Evolutionary conservation across 768 basidiomycete genomes (phyloP), one percentile per base, ranked within the genome.

Genomic region (Pulveroboletus sp.): DNA sequence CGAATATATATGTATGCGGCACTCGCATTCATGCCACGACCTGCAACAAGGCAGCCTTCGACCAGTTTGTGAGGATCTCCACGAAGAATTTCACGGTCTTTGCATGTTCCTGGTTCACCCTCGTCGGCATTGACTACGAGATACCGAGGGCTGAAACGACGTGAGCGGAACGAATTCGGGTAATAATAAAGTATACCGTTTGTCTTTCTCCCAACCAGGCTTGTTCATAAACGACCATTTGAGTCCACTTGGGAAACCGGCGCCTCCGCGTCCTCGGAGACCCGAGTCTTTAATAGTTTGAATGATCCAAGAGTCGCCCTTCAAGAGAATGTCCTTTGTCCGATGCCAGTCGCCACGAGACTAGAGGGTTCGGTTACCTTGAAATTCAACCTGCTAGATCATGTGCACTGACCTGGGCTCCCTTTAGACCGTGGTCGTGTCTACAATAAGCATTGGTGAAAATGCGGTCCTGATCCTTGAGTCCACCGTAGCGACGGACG

Each of bases 171-270:
- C 23, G 32, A 32, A 21, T 11, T 17, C 0, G 9, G 45, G 13
- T 35, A 38, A 19, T 5, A 39, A 23, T 43, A 31, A 42, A 20
- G 34, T 38, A 58, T 72, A 90, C 86, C 91, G 76, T 57, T 82
- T 83, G 63, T 97, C 95, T 65, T 90, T 87, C 74, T 98, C 84
- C 95, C 95, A 97, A 23, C 85, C 85, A n/a, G 94, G 94, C 72
- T 98, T 99, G 78, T 99, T 98, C 95, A 98, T 95, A 68, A 93
- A 94, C 62, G 86, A 89, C 94, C 94, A 97, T 67, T 98, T 97
- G 59, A 98, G 75, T 20, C 95, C 95, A 56, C 86, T 89, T 0
- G 95, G 95, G 66, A 99, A 99, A 24, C 95, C 95, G 35, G 95
- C 95, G 44, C 95, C 95, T 43, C 95, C 95, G 47, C 95, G 85